Evolutionary conservation across 768 basidiomycete species (phyloP).

Genomic region (Lentinula aciculospora): DNA sequence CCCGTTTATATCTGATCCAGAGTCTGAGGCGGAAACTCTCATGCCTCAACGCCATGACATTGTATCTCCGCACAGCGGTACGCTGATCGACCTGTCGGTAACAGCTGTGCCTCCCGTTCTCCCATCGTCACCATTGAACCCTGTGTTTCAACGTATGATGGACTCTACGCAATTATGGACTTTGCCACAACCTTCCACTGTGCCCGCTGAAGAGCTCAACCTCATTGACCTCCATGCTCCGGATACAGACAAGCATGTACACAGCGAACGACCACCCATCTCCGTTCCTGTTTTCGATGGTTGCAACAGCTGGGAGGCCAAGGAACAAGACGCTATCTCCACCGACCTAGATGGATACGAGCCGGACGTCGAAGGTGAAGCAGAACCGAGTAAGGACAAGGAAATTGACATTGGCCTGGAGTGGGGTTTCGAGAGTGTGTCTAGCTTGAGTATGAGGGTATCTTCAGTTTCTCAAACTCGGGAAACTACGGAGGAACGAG

Average conservation of each 20-base stretch:
- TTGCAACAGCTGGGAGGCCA: neutral
- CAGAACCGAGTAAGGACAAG: neutral
- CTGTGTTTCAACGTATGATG: neutral
- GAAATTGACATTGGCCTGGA: conserved; percentile 2
- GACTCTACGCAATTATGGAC: neutral
- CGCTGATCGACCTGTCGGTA: neutral
- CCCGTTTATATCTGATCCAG: neutral
- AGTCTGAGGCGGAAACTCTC: neutral
- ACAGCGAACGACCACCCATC: neutral
- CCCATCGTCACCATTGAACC: neutral
- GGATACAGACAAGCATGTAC: neutral
- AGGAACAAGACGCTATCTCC: neutral
- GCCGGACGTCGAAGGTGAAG: neutral
- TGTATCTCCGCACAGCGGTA: neutral
- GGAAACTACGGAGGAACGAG: neutral
- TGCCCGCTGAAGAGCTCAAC: neutral
- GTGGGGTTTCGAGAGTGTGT: conserved; percentile 5
- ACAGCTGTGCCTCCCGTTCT: neutral
- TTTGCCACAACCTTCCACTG: neutral
- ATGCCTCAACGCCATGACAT: neutral
- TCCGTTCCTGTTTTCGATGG: neutral
- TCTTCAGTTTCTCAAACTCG: neutral
- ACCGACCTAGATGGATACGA: neutral
- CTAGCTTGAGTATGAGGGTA: neutral
- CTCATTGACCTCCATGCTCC: conserved; percentile 5